Evolutionary conservation across 768 basidiomycete species (phyloP), one percentile per base, ranked within the genome.

Genomic region (Leccinum sublutescens): DNA sequence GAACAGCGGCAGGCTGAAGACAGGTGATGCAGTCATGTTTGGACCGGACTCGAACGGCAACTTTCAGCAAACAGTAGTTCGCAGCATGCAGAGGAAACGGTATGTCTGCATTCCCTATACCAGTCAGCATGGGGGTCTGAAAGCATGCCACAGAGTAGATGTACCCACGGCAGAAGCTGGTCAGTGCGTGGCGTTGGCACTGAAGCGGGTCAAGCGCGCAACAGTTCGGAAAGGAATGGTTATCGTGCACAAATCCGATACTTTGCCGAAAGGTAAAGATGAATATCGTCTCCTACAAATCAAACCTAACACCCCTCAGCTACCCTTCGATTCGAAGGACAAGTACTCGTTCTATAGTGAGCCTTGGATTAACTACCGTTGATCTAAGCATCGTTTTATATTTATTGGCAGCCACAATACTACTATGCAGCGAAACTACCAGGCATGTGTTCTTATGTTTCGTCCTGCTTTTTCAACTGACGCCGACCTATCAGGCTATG

Each of bases 151-250:
- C 62, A 89, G 95, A 34, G 94, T 90, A 21, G 80, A 87, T 55
- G 93, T 99, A 3, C 79, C 79, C 15, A 81, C 82, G 14, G 97
- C 93, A 0, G 95, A 98, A 66, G 97, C 97, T 6, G 97, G 97
- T 2, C 97, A 99, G 75, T 93, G 91, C 52, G 95, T 99, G 19
- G 91, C 92, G 8, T 79, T 97, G 55, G 97, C 96, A 4, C 75
- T 99, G 29, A 99, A 98, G 78, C 83, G 93, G 49, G 87, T 97
- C 59, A 82, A 89, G 56, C 78, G 92, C 55, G 82, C 85, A 8
- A 84, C 86, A 21, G 86, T 98, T 9, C 79, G 96, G 59, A 98
- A 98, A 74, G 96, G 95, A 12, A 95, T 96, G 95, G 92, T 97
- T 3, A 77, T 98, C 48, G 87, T 95, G 1, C 85, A 85, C 57